These are phyloP conservation scores for Xerocomus nothofagi DNA, from an alignment of 1,284 basidiomycete species.

Conservation along the genomic window DNA sequence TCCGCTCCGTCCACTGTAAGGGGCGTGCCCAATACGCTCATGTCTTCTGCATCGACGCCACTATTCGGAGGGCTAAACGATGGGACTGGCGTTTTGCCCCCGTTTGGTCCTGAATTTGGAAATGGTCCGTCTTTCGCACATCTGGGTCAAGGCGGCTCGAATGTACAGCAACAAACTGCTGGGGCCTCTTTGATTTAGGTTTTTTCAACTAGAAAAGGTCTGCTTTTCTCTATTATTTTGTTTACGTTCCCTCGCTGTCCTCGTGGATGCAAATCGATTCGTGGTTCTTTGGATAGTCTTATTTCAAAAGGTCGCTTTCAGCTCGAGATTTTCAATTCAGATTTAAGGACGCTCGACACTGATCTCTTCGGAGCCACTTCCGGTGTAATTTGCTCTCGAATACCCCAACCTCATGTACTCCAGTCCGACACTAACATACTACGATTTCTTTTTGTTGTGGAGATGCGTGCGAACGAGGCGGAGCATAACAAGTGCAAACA, in stretches of 20 bases:
- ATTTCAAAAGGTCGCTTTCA: background rate
- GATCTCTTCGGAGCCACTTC: constrained; percentile 4
- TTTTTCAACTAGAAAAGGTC: background rate
- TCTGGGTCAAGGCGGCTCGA: constrained; percentile 24
- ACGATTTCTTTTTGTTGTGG: background rate
- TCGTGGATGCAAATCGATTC: background rate
- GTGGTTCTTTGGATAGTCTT: constrained; percentile 4
- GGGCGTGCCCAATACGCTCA: constrained; percentile 9
- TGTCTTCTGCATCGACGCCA: constrained; percentile 27
- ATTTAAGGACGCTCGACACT: constrained; percentile 3
- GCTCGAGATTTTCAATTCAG: constrained; percentile 11
- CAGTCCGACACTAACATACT: constrained; percentile 1
- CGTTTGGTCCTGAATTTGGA: constrained; percentile 17
- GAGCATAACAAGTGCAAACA: constrained; percentile 16
- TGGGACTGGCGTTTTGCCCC: constrained; percentile 8
- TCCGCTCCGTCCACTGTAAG: constrained; percentile 11
- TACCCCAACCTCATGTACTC: constrained; percentile 20
- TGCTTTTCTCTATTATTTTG: background rate
- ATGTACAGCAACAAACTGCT: constrained; percentile 37
- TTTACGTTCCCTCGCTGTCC: constrained; percentile 1
- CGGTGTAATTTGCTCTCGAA: constrained; percentile 31
- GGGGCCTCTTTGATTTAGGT: constrained; percentile 41
- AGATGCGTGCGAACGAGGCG: background rate
- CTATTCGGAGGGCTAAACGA: constrained; percentile 22
- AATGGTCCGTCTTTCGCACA: constrained; percentile 14